Percentiles rank a stretch among this genome's conserved stretches.
Evolutionary conservation across 805 yeast species (phyloP).

Genomic region (Candida schatavii): DNA sequence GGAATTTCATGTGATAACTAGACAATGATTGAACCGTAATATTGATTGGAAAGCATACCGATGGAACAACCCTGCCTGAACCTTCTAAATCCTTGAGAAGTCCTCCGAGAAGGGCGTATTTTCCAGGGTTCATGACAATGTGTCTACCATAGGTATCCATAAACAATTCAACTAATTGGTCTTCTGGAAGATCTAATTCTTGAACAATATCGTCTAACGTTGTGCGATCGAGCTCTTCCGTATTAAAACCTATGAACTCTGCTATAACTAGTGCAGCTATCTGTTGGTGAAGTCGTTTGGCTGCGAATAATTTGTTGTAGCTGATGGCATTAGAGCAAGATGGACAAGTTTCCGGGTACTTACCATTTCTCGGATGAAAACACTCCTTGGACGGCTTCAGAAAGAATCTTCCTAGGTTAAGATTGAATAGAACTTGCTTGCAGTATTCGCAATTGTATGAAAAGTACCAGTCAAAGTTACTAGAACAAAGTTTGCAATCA

Average conservation of each 20-base stretch:
- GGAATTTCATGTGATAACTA: neutral
- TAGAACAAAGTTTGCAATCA: conserved; percentile 3
- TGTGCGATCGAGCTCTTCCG: neutral
- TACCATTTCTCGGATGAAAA: neutral
- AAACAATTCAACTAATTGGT: neutral
- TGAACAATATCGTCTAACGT: neutral
- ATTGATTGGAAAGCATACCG: conserved; percentile 1
- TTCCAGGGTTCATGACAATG: neutral
- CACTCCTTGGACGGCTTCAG: neutral
- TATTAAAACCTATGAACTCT: neutral
- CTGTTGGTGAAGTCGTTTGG: neutral
- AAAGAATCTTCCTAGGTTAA: neutral
- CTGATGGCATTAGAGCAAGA: neutral
- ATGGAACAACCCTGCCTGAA: neutral
- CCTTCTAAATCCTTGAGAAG: neutral
- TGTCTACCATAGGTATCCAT: neutral
- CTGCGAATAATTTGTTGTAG: neutral
- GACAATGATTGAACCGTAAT: neutral
- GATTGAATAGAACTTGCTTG: neutral
- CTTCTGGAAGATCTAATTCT: neutral
- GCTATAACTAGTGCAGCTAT: neutral
- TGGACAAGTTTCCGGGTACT: neutral
- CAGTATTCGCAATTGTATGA: conserved; percentile 5
- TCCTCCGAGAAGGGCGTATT: neutral
- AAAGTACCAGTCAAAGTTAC: neutral